Evolutionary conservation across 805 yeast species (phyloP).

Genomic region (Starmerella apicola): DNA sequence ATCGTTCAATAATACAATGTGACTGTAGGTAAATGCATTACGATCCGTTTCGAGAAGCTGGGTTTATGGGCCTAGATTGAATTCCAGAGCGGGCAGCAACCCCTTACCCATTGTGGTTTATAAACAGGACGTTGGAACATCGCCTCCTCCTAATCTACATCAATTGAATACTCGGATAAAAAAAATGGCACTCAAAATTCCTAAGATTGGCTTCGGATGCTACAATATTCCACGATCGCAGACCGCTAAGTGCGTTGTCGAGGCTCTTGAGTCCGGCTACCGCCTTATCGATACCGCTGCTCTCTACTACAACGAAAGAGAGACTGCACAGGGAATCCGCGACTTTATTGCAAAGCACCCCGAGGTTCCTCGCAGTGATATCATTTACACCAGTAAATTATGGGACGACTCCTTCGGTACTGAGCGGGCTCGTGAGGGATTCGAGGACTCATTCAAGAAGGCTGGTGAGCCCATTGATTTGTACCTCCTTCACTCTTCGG

Average conservation of each 20-base stretch:
- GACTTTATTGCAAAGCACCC: slow-evolving; percentile 39
- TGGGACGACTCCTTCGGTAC: slow-evolving; percentile 61
- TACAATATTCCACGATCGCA: slow-evolving; percentile 20
- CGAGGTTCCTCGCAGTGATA: slow-evolving; percentile 39
- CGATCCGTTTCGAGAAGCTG: too few species aligned
- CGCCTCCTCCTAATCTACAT: too few species aligned
- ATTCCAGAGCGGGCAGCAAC: too few species aligned
- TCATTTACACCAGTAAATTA: slow-evolving; percentile 51
- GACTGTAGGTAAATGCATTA: too few species aligned
- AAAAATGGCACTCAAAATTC: slow-evolving; percentile 12
- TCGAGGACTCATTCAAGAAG: slow-evolving; percentile 40
- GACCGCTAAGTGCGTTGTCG: slow-evolving; percentile 32
- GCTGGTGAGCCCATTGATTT: slow-evolving; percentile 62
- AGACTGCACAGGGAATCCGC: slow-evolving; percentile 47
- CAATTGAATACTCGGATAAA: not conserved
- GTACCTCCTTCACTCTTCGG: slow-evolving; percentile 40
- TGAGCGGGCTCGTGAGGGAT: slow-evolving; percentile 43
- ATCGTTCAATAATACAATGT: too few species aligned
- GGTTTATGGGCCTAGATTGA: too few species aligned
- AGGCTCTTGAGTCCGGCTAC: slow-evolving; percentile 53
- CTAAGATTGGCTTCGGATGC: slow-evolving; percentile 24
- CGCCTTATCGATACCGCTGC: slow-evolving; percentile 67
- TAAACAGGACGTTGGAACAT: too few species aligned
- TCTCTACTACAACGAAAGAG: slow-evolving; percentile 50
- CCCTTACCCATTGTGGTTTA: too few species aligned